Evolutionary conservation across 805 yeast genomes (phyloP).

Genomic region (Starmerella powellii): DNA sequence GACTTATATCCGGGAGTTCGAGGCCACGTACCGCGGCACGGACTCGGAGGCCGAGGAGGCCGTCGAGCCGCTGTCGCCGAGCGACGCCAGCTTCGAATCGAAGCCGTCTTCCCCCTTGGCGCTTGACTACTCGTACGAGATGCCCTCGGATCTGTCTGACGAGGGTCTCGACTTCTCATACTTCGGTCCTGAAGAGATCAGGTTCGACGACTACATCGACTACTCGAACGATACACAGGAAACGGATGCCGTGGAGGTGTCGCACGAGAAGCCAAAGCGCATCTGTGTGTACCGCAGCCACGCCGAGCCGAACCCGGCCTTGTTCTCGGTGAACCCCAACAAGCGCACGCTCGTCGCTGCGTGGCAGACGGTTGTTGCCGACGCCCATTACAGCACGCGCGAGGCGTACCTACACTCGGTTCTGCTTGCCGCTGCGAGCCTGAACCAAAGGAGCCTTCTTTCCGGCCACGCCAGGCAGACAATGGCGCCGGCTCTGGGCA

Average conservation of each 20-base stretch:
- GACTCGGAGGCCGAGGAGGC: not conserved
- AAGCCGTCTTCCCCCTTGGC: not conserved
- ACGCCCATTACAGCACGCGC: slow-evolving; percentile 13
- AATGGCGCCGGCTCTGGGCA: slow-evolving; percentile 19
- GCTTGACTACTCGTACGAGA: not conserved
- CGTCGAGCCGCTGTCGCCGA: slow-evolving; percentile 1
- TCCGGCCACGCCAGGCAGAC: slow-evolving; percentile 28
- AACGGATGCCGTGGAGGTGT: not conserved
- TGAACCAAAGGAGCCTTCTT: slow-evolving; percentile 24
- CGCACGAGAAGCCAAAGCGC: not conserved
- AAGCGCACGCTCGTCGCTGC: slow-evolving; percentile 24
- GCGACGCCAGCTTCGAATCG: not conserved
- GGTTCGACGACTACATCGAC: slow-evolving; percentile 10
- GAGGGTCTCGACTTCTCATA: not conserved
- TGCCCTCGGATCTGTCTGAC: not conserved
- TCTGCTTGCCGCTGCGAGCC: slow-evolving; percentile 23
- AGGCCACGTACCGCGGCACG: slow-evolving; percentile 4
- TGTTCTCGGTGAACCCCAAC: slow-evolving; percentile 20
- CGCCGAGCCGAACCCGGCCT: not conserved
- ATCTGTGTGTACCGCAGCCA: slow-evolving; percentile 7
- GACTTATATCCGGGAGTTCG: slow-evolving; percentile 9
- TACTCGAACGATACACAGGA: slow-evolving; percentile 1
- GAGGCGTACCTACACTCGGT: slow-evolving; percentile 23
- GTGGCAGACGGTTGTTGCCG: slow-evolving; percentile 22
- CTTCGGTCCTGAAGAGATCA: not conserved